A percentile compares a stretch with the other conserved stretches of the same genome.
These are phyloP conservation scores for Apiospora sp. DNA, from an alignment of 2,329 filamentous ascomycete species.

Conservation along the genomic window DNA sequence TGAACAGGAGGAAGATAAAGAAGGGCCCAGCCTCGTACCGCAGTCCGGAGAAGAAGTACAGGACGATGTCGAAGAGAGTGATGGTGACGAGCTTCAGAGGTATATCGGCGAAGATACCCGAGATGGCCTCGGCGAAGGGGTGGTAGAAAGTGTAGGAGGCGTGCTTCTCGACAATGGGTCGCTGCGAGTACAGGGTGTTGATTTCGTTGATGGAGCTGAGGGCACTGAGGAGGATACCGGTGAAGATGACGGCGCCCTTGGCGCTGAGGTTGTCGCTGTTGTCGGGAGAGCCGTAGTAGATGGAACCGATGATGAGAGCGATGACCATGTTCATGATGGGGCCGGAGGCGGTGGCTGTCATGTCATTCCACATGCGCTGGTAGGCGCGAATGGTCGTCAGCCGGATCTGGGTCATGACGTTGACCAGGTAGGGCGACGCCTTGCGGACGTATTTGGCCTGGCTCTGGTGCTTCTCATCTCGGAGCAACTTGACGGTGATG, in stretches of 20 bases:
- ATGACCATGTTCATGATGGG: conserved; percentile 60
- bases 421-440: conserved; percentile 66
- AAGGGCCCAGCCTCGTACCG: conserved; percentile 70
- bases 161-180: conserved; percentile 57
- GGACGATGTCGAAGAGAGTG: conserved; percentile 59
- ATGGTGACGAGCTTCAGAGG: conserved; percentile 62
- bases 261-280: conserved; percentile 61
- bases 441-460: conserved; percentile 62
- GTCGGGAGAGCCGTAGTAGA: conserved; percentile 62
- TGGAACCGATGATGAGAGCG: conserved; percentile 67
- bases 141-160: conserved; percentile 47
- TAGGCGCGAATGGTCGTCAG: conserved; percentile 60
- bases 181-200: conserved; percentile 51
- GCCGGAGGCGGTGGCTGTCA: conserved; percentile 54
- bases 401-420: conserved; percentile 59
- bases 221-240: conserved; percentile 67
- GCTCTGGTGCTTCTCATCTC: conserved; percentile 55
- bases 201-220: conserved; percentile 65
- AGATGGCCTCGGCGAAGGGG: conserved; percentile 32
- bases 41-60: conserved; percentile 65
- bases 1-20: conserved; percentile 79
- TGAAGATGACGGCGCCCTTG: conserved; percentile 65
- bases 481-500: conserved; percentile 46
- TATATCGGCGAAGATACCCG: conserved; percentile 30
- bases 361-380: conserved; percentile 61